A percentile compares a stretch with the other conserved stretches of the same genome.
phyloP scores from a whole-genome alignment of 208 protist species.

The Trypanosoma cruzi region DNA sequence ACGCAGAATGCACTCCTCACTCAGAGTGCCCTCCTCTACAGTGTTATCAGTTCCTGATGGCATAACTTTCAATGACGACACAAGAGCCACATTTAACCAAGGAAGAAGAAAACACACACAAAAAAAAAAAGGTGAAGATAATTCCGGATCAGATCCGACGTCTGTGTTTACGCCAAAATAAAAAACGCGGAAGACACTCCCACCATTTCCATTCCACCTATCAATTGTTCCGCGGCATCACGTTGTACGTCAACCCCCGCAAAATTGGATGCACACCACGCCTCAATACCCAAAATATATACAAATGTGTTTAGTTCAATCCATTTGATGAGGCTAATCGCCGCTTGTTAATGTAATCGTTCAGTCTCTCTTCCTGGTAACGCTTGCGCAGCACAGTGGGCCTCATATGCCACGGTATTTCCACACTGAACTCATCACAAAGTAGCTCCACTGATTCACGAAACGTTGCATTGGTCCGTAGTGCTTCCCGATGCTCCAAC shows the following conservation, averaged over 20 bases:
- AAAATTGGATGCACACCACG: background rate
- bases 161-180: background rate
- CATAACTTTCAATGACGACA: constrained; percentile 3
- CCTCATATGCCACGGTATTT: constrained; percentile 55
- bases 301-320: background rate
- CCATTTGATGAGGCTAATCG: background rate
- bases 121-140: background rate
- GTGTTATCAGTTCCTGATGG: background rate
- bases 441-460: constrained; percentile 58
- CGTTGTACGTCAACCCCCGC: background rate
- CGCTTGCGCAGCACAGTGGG: constrained; percentile 50
- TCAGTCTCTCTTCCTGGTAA: constrained; percentile 40
- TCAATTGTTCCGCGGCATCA: background rate
- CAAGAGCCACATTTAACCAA: background rate
- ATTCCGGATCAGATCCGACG: background rate
- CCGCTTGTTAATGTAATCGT: constrained; percentile 29
- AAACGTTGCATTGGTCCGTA: constrained; percentile 39
- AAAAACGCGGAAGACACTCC: background rate
- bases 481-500: constrained; percentile 72
- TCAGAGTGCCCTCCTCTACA: constrained; percentile 22
- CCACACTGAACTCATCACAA: constrained; percentile 83
- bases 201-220: background rate
- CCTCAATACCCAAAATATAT: background rate
- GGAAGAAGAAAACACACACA: constrained; percentile 10
- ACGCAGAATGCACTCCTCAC: constrained; percentile 41